Base-by-base conservation (phyloP, 2,329 filamentous ascomycete genomes). In the Penicillium sp. region DNA sequence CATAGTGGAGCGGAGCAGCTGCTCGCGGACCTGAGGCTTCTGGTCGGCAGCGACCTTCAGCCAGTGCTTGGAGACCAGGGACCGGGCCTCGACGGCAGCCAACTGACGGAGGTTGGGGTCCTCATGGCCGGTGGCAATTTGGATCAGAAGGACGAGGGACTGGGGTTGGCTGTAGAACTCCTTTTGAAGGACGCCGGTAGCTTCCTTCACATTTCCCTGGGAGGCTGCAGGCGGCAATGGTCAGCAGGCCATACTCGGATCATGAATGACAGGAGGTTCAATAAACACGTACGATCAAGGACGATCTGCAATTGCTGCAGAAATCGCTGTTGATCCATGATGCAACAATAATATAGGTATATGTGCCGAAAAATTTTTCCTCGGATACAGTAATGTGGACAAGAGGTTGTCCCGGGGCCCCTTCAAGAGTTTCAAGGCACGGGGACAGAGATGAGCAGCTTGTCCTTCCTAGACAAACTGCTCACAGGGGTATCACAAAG, bases 111-210 rank as follows among this genome's bases (percentile, higher is more conserved):
- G 76, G 53, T 83, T 79, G 32, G 78, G 65, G 60, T 77, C 73
- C 45, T 82, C 75, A 68, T 95, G 84, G 43, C 84, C 87, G 57
- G 88, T 85, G 55, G 94, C 78, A 59, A 96, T 83, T 70, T 96
- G 88, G 54, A 97, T 80, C 48, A 97, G 84, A 58, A 87, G 81
- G 40, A 91, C 78, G 42, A 97, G 81, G 11, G 88, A 87, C 59
- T 89, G 80, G 26, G 91, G 85, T 55, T 88, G 80, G 59, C 81
- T 83, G 75, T 94, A 97, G 76, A 87, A 97, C 70, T 86, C 87
- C 70, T 94, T 93, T 70, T 94, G 90, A 45, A 97, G 81, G 59
- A 89, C 83, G 43, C 86, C 81, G 13, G 91, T 98, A 49, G 90
- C 88, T 53, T 86, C 81, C 79, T 96, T 94, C 68, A 94, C 83